A percentile compares a stretch with the other conserved stretches of the same genome.
These are phyloP conservation scores for Biscogniauxia mediterranea DNA, from an alignment of 2,329 filamentous ascomycete genomes.

Conservation along the genomic window DNA sequence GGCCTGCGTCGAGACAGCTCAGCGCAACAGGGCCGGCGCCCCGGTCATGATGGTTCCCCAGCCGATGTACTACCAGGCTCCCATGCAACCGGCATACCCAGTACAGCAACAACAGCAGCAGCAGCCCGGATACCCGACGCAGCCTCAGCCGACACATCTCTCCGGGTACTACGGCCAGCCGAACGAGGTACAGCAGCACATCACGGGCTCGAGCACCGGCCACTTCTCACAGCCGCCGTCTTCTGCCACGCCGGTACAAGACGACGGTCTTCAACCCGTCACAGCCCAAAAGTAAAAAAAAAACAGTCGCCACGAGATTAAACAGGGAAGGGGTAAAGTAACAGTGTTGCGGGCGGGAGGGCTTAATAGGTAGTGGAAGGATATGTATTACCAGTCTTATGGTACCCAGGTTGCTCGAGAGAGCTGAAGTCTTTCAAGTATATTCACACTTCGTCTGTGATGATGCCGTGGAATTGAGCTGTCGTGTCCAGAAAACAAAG, in stretches of 20 bases:
- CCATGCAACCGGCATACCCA: not conserved
- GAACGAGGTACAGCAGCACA: not conserved
- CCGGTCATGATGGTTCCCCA: conserved; percentile 4
- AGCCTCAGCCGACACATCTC: not conserved
- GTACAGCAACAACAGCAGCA: not conserved
- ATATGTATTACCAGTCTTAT: too few species aligned
- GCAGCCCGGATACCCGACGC: not conserved
- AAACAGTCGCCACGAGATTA: not conserved
- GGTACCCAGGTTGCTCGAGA: too few species aligned
- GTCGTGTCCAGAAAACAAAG: too few species aligned
- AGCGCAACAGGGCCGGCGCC: conserved; percentile 5
- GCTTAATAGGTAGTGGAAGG: too few species aligned
- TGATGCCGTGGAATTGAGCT: too few species aligned
- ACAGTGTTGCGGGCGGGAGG: too few species aligned
- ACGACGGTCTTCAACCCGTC: not conserved
- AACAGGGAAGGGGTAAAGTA: too few species aligned
- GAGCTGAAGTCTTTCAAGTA: too few species aligned
- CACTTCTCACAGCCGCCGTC: not conserved
- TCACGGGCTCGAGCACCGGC: not conserved
- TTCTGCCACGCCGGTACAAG: not conserved
- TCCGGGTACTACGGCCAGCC: not conserved
- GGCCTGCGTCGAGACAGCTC: conserved; percentile 20
- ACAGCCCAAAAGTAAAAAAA: not conserved
- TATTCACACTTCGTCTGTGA: too few species aligned
- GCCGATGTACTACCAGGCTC: conserved; percentile 3